Percentiles rank a stretch among this genome's conserved stretches.
These are phyloP conservation scores for Trametes elegans DNA, from an alignment of 768 basidiomycete species.

Conservation along the genomic window DNA sequence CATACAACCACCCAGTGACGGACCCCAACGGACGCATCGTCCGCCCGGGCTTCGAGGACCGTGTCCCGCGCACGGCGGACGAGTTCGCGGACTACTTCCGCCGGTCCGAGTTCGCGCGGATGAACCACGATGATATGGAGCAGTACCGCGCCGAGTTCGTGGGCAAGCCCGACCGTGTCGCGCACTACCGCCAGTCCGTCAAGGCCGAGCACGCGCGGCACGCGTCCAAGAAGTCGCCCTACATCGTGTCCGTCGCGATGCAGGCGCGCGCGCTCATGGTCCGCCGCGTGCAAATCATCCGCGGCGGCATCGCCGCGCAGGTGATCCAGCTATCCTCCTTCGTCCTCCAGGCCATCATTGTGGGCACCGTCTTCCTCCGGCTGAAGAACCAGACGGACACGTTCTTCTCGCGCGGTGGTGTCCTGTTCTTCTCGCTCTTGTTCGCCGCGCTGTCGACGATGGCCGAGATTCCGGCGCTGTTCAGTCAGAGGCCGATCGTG, in stretches of 20 bases:
- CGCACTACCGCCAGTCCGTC: constrained; percentile 47
- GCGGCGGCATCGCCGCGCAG: constrained; percentile 30
- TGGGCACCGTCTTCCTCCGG: constrained; percentile 66
- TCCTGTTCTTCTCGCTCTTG: constrained; percentile 74
- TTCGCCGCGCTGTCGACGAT: constrained; percentile 58
- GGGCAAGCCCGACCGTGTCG: constrained; percentile 41
- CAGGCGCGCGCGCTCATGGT: constrained; percentile 36
- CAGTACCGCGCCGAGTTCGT: constrained; percentile 44
- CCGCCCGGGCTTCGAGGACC: constrained; percentile 38
- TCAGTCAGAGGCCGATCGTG: constrained; percentile 58
- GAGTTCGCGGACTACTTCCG: constrained; percentile 47
- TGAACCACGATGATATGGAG: constrained; percentile 46
- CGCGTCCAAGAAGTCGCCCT: constrained; percentile 39
- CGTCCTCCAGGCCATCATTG: constrained; percentile 49
- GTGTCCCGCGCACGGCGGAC: constrained; percentile 50
- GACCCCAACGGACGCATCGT: constrained; percentile 57
- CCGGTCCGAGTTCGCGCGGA: constrained; percentile 37
- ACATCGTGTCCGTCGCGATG: constrained; percentile 35
- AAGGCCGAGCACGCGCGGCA: constrained; percentile 49
- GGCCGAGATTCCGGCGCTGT: constrained; percentile 61
- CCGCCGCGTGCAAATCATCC: constrained; percentile 35
- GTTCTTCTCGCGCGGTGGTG: constrained; percentile 76
- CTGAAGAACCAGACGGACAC: constrained; percentile 53
- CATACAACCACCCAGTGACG: constrained; percentile 37
- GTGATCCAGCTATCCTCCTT: constrained; percentile 39